A percentile compares a stretch with the other conserved stretches of the same genome.
Evolutionary conservation across 1,284 basidiomycete species (phyloP).

Genomic region (Anthracocystis walkeri): DNA sequence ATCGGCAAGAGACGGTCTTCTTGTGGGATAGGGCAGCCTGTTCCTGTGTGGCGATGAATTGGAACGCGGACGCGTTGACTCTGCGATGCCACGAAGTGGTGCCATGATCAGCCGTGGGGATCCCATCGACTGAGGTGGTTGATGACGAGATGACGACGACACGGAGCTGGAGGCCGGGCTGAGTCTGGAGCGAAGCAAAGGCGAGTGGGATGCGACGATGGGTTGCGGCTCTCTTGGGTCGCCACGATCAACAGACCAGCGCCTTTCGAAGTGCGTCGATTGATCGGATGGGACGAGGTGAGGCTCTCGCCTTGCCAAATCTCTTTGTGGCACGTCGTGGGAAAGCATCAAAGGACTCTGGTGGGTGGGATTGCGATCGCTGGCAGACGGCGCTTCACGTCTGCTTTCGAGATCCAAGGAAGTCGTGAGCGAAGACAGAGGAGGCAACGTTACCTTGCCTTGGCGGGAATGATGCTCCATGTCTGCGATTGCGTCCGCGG

Average conservation of each 20-base stretch:
- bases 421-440: slow-evolving; percentile 38
- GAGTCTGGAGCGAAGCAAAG: not conserved
- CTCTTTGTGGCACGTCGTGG: not conserved
- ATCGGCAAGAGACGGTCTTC: slow-evolving; percentile 27
- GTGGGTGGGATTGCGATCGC: not conserved
- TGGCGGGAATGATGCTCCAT: slow-evolving; percentile 23
- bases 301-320: not conserved
- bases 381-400: not conserved
- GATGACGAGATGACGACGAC: not conserved
- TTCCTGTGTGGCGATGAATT: slow-evolving; percentile 31
- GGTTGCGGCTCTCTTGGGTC: not conserved
- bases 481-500: not conserved
- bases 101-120: slow-evolving; percentile 2
- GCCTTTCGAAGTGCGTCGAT: not conserved
- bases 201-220: not conserved
- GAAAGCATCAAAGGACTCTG: not conserved
- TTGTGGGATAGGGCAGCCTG: slow-evolving; percentile 8
- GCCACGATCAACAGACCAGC: slow-evolving; percentile 10
- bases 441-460: slow-evolving; percentile 34
- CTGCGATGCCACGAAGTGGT: slow-evolving; percentile 7
- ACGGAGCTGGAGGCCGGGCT: not conserved
- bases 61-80: slow-evolving; percentile 28
- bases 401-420: slow-evolving; percentile 26
- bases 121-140: not conserved
- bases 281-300: not conserved